These are phyloP conservation scores for Moesziomyces aphidis DNA, from an alignment of 1,284 basidiomycete species.

Conservation along the genomic window DNA sequence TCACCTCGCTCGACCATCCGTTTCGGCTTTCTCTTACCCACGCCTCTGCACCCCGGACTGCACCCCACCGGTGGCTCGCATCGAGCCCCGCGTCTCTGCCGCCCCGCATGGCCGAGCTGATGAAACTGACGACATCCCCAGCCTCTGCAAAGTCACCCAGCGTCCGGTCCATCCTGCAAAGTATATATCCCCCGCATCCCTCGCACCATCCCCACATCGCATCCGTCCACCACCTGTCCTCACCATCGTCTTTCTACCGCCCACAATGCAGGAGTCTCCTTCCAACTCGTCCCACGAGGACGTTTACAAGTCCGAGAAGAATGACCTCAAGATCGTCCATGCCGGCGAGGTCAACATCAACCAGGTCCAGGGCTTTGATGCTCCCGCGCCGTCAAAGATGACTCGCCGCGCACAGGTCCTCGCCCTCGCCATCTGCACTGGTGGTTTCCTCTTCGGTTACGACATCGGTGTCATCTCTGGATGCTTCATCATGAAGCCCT, in stretches of 20 bases:
- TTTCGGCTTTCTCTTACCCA: neutral
- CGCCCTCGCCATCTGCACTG: slow-evolving; percentile 48
- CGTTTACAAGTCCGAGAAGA: slow-evolving; percentile 45
- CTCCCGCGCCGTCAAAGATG: slow-evolving; percentile 48
- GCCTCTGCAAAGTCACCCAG: no score
- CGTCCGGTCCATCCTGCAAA: neutral
- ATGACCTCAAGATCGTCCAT: slow-evolving; percentile 28
- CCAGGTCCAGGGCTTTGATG: slow-evolving; percentile 40
- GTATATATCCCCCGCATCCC: neutral
- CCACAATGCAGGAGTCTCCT: slow-evolving; percentile 18
- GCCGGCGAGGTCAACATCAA: slow-evolving; percentile 32
- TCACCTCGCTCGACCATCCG: neutral
- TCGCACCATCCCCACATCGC: neutral
- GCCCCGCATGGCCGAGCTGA: neutral
- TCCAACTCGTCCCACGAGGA: slow-evolving; percentile 43
- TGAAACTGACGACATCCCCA: neutral
- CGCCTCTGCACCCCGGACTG: neutral
- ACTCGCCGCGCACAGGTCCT: slow-evolving; percentile 40
- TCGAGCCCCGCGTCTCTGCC: neutral
- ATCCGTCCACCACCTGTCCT: neutral
- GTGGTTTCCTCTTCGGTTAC: slow-evolving; percentile 53
- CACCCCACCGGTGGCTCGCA: neutral
- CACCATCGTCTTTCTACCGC: neutral
- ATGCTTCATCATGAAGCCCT: slow-evolving; percentile 55
- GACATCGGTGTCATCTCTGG: slow-evolving; percentile 53